phyloP scores from a whole-genome alignment of 495 filamentous ascomycete species.

The Penicillium coffeae region DNA sequence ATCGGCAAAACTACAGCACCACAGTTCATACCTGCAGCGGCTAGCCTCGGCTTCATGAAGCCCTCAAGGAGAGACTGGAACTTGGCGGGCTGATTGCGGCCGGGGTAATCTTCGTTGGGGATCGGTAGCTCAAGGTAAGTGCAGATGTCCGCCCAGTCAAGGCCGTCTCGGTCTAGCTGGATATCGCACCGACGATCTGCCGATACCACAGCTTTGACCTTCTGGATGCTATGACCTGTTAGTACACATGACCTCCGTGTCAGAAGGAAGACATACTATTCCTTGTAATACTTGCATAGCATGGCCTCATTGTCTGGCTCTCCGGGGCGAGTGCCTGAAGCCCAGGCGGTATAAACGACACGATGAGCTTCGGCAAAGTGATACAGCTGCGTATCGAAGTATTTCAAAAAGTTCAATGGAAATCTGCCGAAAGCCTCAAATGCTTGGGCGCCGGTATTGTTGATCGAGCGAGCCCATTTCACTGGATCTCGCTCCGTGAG shows the following conservation, averaged over 20 bases:
- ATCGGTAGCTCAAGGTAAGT: conserved; percentile 18
- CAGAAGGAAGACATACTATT: conserved; percentile 18
- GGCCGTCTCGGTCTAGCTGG: conserved; percentile 18
- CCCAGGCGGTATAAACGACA: no score
- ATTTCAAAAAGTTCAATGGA: no score
- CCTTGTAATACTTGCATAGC: conserved; percentile 11
- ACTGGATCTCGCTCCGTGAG: no score
- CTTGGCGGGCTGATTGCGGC: conserved; percentile 19
- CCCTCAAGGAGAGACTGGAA: conserved; percentile 10
- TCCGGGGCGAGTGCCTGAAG: conserved; percentile 1
- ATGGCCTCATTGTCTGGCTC: conserved; percentile 12
- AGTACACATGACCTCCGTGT: no score
- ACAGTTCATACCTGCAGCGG: conserved; percentile 6
- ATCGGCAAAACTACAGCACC: conserved; percentile 6
- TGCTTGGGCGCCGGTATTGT: no score
- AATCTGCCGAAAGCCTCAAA: no score
- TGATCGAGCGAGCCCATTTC: no score
- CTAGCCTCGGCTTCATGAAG: conserved; percentile 12
- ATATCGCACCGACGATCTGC: conserved; percentile 16
- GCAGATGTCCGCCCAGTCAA: conserved; percentile 26
- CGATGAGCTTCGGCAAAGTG: no score
- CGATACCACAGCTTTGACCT: conserved; percentile 15
- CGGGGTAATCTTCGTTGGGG: conserved; percentile 18
- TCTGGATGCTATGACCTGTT: conserved; percentile 22
- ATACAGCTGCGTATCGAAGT: no score